A percentile compares a stretch with the other conserved stretches of the same genome.
These are phyloP conservation scores for Didymella glomerata DNA, from an alignment of 2,329 filamentous ascomycete genomes.

Conservation along the genomic window DNA sequence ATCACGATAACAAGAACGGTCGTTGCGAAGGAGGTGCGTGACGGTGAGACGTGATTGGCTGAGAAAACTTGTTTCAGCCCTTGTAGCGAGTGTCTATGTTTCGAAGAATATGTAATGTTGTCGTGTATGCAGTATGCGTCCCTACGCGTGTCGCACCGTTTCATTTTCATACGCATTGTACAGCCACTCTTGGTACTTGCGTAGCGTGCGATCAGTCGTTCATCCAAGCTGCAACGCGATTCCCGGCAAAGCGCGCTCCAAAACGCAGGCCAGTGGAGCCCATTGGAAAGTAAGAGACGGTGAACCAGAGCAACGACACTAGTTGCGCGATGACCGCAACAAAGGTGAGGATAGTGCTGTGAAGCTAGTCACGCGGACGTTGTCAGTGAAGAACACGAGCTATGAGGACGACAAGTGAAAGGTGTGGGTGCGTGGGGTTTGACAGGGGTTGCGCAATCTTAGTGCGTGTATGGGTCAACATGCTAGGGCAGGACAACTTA, in stretches of 20 bases:
- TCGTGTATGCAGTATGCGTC: constrained; percentile 3
- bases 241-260: constrained; percentile 84
- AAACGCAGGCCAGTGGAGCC: constrained; percentile 86
- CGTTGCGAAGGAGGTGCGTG: constrained; percentile 11
- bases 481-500: constrained; percentile 63
- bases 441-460: constrained; percentile 37
- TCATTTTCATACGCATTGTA: background rate
- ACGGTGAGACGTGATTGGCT: constrained; percentile 2
- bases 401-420: constrained; percentile 41
- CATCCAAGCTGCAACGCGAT: constrained; percentile 88
- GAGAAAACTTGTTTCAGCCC: constrained; percentile 11
- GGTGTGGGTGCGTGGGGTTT: constrained; percentile 35
- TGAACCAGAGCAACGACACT: constrained; percentile 85
- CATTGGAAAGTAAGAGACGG: constrained; percentile 98
- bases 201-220: constrained; percentile 62
- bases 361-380: constrained; percentile 62
- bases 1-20: constrained; percentile 10
- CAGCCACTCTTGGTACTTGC: constrained; percentile 8
- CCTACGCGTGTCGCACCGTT: constrained; percentile 5
- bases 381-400: constrained; percentile 43
- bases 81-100: constrained; percentile 3
- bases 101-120: constrained; percentile 10
- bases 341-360: constrained; percentile 83
- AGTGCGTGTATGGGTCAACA: constrained; percentile 26
- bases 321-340: constrained; percentile 85